Evolutionary conservation across 495 filamentous ascomycete genomes (phyloP), one percentile per base, ranked within the genome.

Genomic region (Penicillium steckii): DNA sequence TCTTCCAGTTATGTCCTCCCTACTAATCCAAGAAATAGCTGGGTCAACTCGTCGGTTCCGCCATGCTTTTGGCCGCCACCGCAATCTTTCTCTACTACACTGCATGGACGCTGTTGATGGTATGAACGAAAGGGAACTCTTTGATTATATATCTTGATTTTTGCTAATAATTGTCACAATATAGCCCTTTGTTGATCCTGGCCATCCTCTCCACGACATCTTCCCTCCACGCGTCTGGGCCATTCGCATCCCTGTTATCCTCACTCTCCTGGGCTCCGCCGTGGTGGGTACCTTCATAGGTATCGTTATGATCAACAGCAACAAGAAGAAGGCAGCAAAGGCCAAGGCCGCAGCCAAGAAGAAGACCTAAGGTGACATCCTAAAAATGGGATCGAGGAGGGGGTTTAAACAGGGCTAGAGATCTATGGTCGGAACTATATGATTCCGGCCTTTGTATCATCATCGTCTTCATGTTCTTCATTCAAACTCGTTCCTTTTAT

Each of bases 151-250:
- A 33, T 24, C 19, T 18, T 9, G 9, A 17, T 26, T 3, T 22
- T 26, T 45, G 5, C 40, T 44, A 45, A 27, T 29, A 3, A 21
- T 35, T 38, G 33, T 6, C 19, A 18, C n/a, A n/a, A n/a, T n/a
- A 42, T 44, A 98, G 94, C 94, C 94, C 62, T 99, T 97, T 72
- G 95, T 99, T 65, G 94, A 97, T 74, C 79, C 84, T 12, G 90
- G 88, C 65, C 94, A 97, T 67, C 89, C 91, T 45, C 86, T 97
- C 46, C 94, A 99, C 67, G 85, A 86, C 66, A 79, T 97, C 74
- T 99, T 99, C 77, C 95, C 91, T 30, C 91, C 95, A 3, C 91
- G 95, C 63, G 93, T 96, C 56, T 99, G 94, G 94, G 94, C 94
- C 45, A 95, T 99, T 65, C 92, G 95, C 65, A 92, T 99, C 64